Evolutionary conservation across 192 early-diverging fungal genomes (phyloP), one percentile per base, ranked within the genome.

Genomic region (Coemansia sp.): DNA sequence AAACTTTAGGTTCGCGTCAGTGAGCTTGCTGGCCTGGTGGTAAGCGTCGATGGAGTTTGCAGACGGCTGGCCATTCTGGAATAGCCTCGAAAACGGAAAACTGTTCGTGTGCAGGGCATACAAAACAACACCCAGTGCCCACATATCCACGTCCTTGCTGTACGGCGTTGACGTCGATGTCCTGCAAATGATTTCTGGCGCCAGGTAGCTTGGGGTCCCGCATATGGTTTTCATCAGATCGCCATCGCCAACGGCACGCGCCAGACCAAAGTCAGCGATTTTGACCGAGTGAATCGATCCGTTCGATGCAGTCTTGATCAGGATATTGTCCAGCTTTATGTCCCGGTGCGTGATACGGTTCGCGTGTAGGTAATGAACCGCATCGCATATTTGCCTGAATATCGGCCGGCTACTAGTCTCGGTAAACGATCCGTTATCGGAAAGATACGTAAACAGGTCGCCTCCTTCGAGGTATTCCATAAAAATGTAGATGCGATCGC

Each of bases 331-430:
- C 0, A 90, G 91, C 73, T 99, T 99, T 20, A 99, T 75, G 70
- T 99, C 97, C 19, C 97, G 88, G 72, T 99, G 97, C 2, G 86
- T 91, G n/a, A 98, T 91, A 23, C 89, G 88, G 28, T 84, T 76
- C 7, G 72, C 67, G 63, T 98, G 96, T 6, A 98, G 82, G 65
- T 94, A 98, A 65, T 92, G 72, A 23, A 83, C 65, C 11, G 81
- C 75, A 37, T 59, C 64, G 61, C 65, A 75, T 29, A 78, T 64
- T 44, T 83, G 81, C 62, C 59, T 63, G 52, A 83, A 83, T 9
- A 83, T 65, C 15, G 72, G 64, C 40, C 81, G 75, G 20, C 68
- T 74, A n/a, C 31, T 34, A 23, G 47, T 14, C 27, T 82, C 81
- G 13, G 71, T 41, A 34, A 82, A 68, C 23, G 71, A 47, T 1